phyloP scores from a whole-genome alignment of 345 rosid genomes.

The Eucalyptus cladocalyx region DNA sequence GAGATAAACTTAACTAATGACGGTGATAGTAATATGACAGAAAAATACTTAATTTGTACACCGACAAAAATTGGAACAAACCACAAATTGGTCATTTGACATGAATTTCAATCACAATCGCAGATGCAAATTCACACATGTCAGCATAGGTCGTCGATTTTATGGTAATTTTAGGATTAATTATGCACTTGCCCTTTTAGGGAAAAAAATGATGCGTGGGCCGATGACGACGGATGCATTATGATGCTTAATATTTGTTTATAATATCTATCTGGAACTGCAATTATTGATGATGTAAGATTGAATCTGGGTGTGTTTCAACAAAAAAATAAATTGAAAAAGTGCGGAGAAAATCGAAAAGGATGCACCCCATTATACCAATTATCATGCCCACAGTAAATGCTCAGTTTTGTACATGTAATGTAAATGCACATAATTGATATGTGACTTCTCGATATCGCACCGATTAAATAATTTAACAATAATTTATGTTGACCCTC shows the following conservation, averaged over 20 bases:
- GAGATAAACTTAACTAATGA: too few relatives aligned
- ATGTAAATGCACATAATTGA: not conserved
- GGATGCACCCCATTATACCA: rapidly evolving
- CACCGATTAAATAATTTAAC: too few relatives aligned
- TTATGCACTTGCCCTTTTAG: not conserved
- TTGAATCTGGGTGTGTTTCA: not conserved
- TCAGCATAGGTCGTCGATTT: rapidly evolving
- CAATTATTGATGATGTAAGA: not conserved
- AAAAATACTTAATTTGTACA: not conserved
- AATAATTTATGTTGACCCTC: not conserved
- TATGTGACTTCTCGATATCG: too few relatives aligned
- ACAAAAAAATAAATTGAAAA: not conserved
- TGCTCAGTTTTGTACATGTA: not conserved
- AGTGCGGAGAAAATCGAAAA: not conserved
- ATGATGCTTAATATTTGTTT: not conserved
- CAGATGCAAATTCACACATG: not conserved
- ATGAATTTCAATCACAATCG: not conserved
- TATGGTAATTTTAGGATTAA: rapidly evolving
- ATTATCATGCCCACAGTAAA: not conserved
- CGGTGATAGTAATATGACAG: rapidly evolving
- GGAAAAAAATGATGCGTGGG: not conserved
- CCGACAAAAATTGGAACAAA: rapidly evolving
- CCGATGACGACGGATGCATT: rapidly evolving
- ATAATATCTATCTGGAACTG: not conserved
- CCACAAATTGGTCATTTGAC: not conserved